Evolutionary conservation across 208 protist species (phyloP), one percentile per base, ranked within the genome.

Genomic region (Crithidia acanthocephali): DNA sequence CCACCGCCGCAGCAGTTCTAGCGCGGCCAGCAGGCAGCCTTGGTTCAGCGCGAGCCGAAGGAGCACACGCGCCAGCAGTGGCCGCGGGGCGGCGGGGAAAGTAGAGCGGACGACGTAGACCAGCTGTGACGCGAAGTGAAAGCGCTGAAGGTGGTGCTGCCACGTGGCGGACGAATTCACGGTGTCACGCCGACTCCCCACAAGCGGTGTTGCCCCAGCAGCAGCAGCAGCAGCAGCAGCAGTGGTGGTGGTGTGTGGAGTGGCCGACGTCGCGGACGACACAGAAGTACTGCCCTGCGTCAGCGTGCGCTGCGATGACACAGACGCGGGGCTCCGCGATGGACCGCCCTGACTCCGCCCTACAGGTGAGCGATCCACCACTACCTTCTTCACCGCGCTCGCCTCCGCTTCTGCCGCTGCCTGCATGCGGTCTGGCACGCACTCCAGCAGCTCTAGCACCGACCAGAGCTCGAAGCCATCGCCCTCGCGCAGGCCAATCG

Each of bases 1-100:
- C 79, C 77, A 88, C 32, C 53, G 55, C n/a, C 74, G 74, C 35
- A 93, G 72, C 50, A 93, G 74, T 67, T 93, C 85, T 4, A 93
- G 65, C 16, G 83, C 53, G 1, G 83, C 80, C 40, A 83, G 56
- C 18, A 93, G 77, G 55, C 84, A 88, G 42, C 81, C 81, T 55
- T 91, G 83, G 53, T 85, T 85, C 18, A 93, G 75, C 13, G 83
- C 78, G 28, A 90, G 60, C 20, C 88, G 83, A 0, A 93, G 55
- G n/a, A 90, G 50, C 20, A 84, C 79, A 5, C 88, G 74, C 0
- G 78, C 64, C 10, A 70, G 72, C 15, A 86, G 47, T 4, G 40
- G 42, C 8, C 59, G 65, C 8, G 78, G 35, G 16, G 71, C 72
- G 1, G 60, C 47, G 0, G 69, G 57, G 58, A 88, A 87, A 10